Percentiles rank a stretch among this genome's conserved stretches.
These are phyloP conservation scores for Pestalotiopsis sp. DNA, from an alignment of 2,329 filamentous ascomycete genomes.

Conservation along the genomic window DNA sequence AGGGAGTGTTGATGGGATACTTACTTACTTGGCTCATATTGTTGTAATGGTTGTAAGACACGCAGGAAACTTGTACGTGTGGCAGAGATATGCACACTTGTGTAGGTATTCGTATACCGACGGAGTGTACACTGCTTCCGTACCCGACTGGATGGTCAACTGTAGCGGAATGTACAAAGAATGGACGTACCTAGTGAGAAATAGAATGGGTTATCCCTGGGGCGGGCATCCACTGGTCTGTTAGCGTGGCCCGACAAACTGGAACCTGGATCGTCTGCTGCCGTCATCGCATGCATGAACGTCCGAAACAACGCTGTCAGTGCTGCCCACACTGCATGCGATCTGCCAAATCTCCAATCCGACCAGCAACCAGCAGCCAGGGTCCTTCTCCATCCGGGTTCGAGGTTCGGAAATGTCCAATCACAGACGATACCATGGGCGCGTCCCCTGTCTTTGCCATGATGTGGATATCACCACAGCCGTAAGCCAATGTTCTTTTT, in stretches of 20 bases:
- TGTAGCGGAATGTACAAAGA: too few species aligned
- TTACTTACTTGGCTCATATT: too few species aligned
- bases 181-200: too few species aligned
- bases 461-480: not conserved
- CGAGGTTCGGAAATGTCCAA: not conserved
- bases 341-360: not conserved
- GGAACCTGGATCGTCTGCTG: not conserved
- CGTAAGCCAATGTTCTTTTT: not conserved
- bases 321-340: not conserved
- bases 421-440: not conserved
- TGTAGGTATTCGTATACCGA: too few species aligned
- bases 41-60: too few species aligned
- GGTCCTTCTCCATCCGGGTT: not conserved
- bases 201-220: not conserved
- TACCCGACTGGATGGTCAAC: too few species aligned
- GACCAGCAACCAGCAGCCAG: not conserved
- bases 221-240: not conserved
- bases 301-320: not conserved
- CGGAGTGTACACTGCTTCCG: too few species aligned
- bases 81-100: too few species aligned
- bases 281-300: constrained; percentile 2
- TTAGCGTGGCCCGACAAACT: not conserved
- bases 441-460: not conserved
- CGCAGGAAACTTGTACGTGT: too few species aligned
- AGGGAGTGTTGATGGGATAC: too few species aligned